Evolutionary conservation across 176 grass and related monocot species (phyloP).

Genomic region (Ensete glaucum): DNA sequence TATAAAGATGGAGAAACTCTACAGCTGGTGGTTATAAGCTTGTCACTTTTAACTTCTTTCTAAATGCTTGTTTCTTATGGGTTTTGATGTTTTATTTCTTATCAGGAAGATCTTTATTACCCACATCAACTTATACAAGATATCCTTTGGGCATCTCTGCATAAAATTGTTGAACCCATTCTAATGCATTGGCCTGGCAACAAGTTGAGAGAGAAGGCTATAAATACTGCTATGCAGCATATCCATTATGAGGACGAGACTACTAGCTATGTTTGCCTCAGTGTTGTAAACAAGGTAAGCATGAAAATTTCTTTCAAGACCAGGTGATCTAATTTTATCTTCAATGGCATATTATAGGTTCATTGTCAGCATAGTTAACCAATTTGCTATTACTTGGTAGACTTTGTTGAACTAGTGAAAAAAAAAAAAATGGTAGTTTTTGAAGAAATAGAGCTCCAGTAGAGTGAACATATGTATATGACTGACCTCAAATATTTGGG

Average conservation of each 20-base stretch:
- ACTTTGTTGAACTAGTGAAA: too few relatives aligned
- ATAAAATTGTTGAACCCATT: conserved; percentile 90
- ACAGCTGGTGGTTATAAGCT: too few relatives aligned
- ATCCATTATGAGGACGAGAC: conserved; percentile 99
- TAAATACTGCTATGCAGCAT: conserved; percentile 66
- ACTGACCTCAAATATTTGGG: too few relatives aligned
- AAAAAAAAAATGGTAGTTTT: too few relatives aligned
- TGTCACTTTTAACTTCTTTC: not conserved
- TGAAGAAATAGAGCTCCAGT: too few relatives aligned
- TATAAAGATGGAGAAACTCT: too few relatives aligned
- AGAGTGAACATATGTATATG: too few relatives aligned
- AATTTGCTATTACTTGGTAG: too few relatives aligned
- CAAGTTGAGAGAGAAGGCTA: conserved; percentile 73
- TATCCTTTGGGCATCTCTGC: conserved; percentile 80
- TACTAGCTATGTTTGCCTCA: conserved; percentile 86
- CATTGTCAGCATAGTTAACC: too few relatives aligned
- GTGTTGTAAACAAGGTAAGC: conserved; percentile 85
- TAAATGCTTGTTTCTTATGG: not conserved
- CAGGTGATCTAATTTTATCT: not conserved
- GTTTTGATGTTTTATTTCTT: not conserved
- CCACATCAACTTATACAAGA: conserved; percentile 48
- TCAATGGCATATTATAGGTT: not conserved
- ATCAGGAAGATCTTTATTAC: conserved; percentile 93
- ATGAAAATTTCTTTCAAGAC: not conserved
- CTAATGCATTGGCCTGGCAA: conserved; percentile 73